These are phyloP conservation scores for Ceratocystiopsis sp. DNA, from an alignment of 2,329 filamentous ascomycete genomes.

Conservation along the genomic window DNA sequence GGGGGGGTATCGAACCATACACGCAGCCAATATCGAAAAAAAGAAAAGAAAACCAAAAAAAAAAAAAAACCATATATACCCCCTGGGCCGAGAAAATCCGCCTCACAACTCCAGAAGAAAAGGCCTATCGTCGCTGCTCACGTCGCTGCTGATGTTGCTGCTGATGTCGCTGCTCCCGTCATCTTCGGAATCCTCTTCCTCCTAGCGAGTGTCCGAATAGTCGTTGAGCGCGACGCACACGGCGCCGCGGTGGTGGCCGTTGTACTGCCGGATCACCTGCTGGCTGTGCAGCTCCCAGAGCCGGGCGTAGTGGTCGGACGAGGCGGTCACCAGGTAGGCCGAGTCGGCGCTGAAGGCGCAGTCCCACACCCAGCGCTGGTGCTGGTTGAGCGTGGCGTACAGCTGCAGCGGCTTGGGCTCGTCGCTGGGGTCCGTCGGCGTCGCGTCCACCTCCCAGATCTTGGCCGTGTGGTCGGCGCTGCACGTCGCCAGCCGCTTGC, in stretches of 20 bases:
- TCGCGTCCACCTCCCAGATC: conserved; percentile 86
- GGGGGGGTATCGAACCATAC: neutral
- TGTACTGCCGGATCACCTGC: conserved; percentile 86
- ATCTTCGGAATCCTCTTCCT: neutral
- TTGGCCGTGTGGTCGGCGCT: conserved; percentile 86
- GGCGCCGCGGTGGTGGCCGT: conserved; percentile 79
- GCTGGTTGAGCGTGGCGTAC: conserved; percentile 72
- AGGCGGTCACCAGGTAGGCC: conserved; percentile 84
- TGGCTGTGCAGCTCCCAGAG: conserved; percentile 80
- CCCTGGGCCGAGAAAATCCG: neutral
- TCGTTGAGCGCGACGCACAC: conserved; percentile 91
- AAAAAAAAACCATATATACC: neutral
- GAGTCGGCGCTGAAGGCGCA: conserved; percentile 89
- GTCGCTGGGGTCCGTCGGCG: conserved; percentile 23
- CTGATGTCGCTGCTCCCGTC: no score
- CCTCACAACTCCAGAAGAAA: no score
- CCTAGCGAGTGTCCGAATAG: conserved; percentile 41
- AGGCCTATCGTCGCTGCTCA: no score
- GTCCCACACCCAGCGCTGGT: conserved; percentile 96
- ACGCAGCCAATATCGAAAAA: neutral
- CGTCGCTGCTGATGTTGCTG: no score
- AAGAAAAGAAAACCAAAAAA: neutral
- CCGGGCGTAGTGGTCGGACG: conserved; percentile 81
- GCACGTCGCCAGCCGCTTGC: conserved; percentile 86
- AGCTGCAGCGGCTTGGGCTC: conserved; percentile 51